Conservation (phyloP, 2,329 filamentous ascomycete genomes). For the Allantophomopsis cytisporea region DNA sequence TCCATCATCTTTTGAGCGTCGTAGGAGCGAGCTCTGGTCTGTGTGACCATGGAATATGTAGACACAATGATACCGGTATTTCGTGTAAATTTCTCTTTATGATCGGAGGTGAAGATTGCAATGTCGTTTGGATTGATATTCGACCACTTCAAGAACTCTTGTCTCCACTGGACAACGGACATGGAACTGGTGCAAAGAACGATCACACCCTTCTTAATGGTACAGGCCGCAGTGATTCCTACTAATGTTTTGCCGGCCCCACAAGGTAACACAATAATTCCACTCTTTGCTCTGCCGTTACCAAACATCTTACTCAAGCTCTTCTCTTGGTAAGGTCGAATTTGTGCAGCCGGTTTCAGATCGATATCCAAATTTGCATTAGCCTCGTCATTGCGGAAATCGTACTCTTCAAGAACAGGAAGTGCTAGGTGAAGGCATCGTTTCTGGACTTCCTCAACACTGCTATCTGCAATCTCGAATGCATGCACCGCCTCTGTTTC, state of each 20-base stretch:
- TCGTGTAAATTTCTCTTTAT: conserved; percentile 73
- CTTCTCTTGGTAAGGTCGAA: conserved; percentile 92
- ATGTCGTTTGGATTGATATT: conserved; percentile 92
- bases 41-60: conserved; percentile 98
- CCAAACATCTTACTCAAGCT: conserved; percentile 99
- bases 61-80: conserved; percentile 95
- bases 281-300: conserved; percentile 91
- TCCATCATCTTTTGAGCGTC: conserved; percentile 98
- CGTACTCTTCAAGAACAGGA: conserved; percentile 90
- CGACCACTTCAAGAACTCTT: conserved; percentile 98
- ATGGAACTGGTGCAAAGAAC: conserved; percentile 95
- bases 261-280: conserved; percentile 92
- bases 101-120: conserved; percentile 86
- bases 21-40: conserved; percentile 73
- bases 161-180: conserved; percentile 93
- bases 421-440: conserved; percentile 77
- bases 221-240: conserved; percentile 95
- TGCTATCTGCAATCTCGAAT: conserved; percentile 75
- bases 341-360: conserved; percentile 75
- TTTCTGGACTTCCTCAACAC: conserved; percentile 78
- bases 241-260: conserved; percentile 95
- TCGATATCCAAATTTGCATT: conserved; percentile 93
- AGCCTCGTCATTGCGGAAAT: conserved; percentile 80
- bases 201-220: conserved; percentile 91
- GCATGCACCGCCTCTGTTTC: conserved; percentile 80